Percentiles rank a stretch among this genome's conserved stretches.
Evolutionary conservation across 2,329 filamentous ascomycete genomes (phyloP).

Genomic region (Colletotrichum gloeosporioides): DNA sequence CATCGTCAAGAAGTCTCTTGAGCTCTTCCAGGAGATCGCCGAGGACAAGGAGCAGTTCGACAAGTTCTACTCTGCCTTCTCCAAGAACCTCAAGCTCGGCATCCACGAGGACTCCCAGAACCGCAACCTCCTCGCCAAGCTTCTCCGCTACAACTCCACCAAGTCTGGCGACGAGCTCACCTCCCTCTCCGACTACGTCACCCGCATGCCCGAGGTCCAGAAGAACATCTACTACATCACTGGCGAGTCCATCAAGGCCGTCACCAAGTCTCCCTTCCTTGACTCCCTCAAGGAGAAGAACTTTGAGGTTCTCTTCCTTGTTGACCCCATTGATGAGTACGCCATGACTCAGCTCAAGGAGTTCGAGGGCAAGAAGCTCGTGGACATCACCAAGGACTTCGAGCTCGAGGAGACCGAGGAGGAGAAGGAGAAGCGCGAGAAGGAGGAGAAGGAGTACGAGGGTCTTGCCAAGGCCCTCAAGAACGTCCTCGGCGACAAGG

Average conservation of each 20-base stretch:
- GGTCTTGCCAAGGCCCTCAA: slow-evolving; percentile 93
- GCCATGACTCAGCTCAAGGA: slow-evolving; percentile 99
- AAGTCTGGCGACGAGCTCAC: slow-evolving; percentile 97
- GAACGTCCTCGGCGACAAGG: slow-evolving; percentile 99
- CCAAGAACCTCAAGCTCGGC: slow-evolving; percentile 99
- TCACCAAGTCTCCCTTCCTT: slow-evolving; percentile 97
- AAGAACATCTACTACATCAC: slow-evolving; percentile 99
- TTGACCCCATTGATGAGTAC: slow-evolving; percentile 99
- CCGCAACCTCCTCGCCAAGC: slow-evolving; percentile 90
- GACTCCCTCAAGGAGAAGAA: slow-evolving; percentile 98
- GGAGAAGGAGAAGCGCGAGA: slow-evolving; percentile 96
- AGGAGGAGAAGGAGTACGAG: slow-evolving; percentile 98
- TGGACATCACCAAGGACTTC: slow-evolving; percentile 99
- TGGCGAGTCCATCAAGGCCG: slow-evolving; percentile 98
- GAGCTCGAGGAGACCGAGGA: slow-evolving; percentile 99
- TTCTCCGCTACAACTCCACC: slow-evolving; percentile 98
- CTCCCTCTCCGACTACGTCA: slow-evolving; percentile 96
- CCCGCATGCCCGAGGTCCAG: slow-evolving; percentile 99
- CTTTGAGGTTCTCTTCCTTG: slow-evolving; percentile 99
- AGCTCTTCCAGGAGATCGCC: slow-evolving; percentile 98
- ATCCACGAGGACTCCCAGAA: slow-evolving; percentile 99
- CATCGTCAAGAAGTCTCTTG: slow-evolving; percentile 99
- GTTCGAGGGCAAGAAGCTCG: slow-evolving; percentile 99
- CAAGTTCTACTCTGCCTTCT: slow-evolving; percentile 99
- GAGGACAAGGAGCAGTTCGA: slow-evolving; percentile 99